These are phyloP conservation scores for Microthyrium microscopicum DNA, from an alignment of 2,329 filamentous ascomycete genomes.

Conservation along the genomic window DNA sequence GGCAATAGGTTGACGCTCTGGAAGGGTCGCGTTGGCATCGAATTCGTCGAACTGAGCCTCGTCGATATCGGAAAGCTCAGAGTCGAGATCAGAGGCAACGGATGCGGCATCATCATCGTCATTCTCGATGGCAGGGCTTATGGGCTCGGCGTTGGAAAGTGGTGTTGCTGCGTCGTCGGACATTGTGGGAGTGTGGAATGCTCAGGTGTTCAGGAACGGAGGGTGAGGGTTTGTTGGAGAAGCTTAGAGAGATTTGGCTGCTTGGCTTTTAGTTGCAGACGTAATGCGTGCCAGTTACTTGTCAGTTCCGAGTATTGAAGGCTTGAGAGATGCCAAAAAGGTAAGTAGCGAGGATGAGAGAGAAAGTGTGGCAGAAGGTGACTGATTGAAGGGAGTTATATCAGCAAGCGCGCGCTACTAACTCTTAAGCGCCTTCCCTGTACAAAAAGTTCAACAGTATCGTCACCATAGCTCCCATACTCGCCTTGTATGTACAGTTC, in stretches of 20 bases:
- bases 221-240: too few relatives aligned
- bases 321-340: too few relatives aligned
- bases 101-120: constrained; percentile 24
- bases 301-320: constrained; percentile 5
- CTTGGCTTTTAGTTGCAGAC: constrained; percentile 7
- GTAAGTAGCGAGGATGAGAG: too few relatives aligned
- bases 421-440: too few relatives aligned
- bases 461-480: too few relatives aligned
- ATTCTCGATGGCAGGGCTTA: constrained; percentile 13
- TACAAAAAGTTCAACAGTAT: too few relatives aligned
- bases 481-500: too few relatives aligned
- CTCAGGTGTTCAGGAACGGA: too few relatives aligned
- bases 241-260: too few relatives aligned
- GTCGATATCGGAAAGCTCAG: constrained; percentile 45
- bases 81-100: constrained; percentile 43
- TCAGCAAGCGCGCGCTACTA: too few relatives aligned
- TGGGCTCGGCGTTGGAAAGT: constrained; percentile 5
- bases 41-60: constrained; percentile 50
- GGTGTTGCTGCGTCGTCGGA: constrained; percentile 4
- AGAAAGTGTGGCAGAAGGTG: too few relatives aligned
- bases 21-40: constrained; percentile 37
- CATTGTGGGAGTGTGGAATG: constrained; percentile 3
- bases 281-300: constrained; percentile 8
- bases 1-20: constrained; percentile 39
- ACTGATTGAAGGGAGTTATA: too few relatives aligned